phyloP scores from a whole-genome alignment of 148 eudicot species.

The Amaranthus palmeri region DNA sequence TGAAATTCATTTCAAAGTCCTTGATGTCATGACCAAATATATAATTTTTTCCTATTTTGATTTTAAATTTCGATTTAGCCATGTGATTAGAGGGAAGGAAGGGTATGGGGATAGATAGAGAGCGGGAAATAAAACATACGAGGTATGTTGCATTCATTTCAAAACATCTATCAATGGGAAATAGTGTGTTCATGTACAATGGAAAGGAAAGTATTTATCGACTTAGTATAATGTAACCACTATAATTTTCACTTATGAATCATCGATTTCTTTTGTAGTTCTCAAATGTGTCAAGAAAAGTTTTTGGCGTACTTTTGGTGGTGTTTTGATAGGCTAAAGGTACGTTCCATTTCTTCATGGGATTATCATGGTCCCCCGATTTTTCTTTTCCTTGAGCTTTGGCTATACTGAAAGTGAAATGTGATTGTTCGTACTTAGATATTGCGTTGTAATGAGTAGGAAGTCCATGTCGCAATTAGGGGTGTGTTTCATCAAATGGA shows the following conservation, averaged over 20 bases:
- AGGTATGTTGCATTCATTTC: too few relatives aligned
- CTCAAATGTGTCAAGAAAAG: conserved; percentile 72
- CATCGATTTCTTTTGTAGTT: conserved; percentile 41
- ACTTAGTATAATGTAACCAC: not conserved
- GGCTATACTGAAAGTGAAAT: too few relatives aligned
- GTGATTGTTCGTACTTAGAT: too few relatives aligned
- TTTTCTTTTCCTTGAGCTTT: too few relatives aligned
- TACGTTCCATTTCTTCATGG: conserved; percentile 13
- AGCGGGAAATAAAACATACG: too few relatives aligned
- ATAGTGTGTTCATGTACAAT: too few relatives aligned
- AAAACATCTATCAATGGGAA: too few relatives aligned
- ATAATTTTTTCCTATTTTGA: not conserved
- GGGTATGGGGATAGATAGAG: not conserved
- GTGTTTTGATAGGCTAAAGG: conserved; percentile 90
- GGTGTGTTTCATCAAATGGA: too few relatives aligned
- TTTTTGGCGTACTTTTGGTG: conserved; percentile 93
- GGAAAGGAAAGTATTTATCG: not conserved
- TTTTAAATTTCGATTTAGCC: not conserved
- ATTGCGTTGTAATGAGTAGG: too few relatives aligned
- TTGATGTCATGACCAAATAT: not conserved
- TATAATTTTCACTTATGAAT: conserved; percentile 9
- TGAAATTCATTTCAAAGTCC: not conserved
- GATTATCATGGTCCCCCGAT: not conserved
- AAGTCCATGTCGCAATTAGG: too few relatives aligned
- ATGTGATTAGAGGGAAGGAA: not conserved